These are phyloP conservation scores for Leucocoprinus leucothites DNA, from an alignment of 768 basidiomycete genomes.

Conservation along the genomic window DNA sequence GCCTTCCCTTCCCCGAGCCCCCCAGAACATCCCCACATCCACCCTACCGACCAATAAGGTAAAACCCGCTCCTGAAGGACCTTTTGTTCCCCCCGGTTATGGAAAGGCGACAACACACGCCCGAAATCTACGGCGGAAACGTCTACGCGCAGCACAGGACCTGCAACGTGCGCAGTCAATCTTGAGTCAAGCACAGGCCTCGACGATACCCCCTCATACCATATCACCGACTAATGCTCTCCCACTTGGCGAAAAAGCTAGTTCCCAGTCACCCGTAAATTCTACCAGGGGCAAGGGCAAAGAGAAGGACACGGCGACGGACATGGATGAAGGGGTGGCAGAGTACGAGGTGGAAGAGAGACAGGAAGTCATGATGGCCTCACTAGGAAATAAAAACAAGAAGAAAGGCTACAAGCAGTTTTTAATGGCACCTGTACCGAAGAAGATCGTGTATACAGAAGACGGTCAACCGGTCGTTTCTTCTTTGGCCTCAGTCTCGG, in stretches of 20 bases:
- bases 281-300: conserved; percentile 3
- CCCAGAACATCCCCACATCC: conserved; percentile 1
- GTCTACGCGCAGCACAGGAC: conserved; percentile 31
- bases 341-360: conserved; percentile 1
- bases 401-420: conserved; percentile 61
- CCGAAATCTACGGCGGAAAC: conserved; percentile 55
- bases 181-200: conserved; percentile 3
- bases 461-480: background rate
- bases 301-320: conserved; percentile 11
- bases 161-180: conserved; percentile 19
- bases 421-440: conserved; percentile 35
- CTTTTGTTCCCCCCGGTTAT: conserved; percentile 50
- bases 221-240: conserved; percentile 41
- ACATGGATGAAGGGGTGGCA: conserved; percentile 15
- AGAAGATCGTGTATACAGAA: conserved; percentile 52
- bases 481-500: background rate
- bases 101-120: conserved; percentile 56
- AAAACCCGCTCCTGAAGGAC: background rate
- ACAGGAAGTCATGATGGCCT: conserved; percentile 40
- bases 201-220: conserved; percentile 21
- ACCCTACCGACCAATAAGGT: background rate
- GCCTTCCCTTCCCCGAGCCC: background rate
- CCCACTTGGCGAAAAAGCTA: conserved; percentile 31
- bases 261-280: background rate
- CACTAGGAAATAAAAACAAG: conserved; percentile 73